Base-by-base conservation (phyloP, 306 rosid species). In the Castanea sativa region DNA sequence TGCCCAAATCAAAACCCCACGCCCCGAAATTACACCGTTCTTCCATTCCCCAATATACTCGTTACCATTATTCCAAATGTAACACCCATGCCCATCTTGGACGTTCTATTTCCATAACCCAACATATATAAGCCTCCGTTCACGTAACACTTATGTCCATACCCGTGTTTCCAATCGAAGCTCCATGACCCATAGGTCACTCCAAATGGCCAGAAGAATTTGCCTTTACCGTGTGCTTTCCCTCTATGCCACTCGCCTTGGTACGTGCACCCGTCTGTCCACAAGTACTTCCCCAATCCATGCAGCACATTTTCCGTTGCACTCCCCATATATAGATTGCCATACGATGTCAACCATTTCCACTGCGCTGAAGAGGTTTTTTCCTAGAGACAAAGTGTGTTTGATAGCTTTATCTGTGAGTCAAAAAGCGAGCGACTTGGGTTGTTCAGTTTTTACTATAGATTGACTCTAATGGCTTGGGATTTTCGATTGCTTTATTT, bases 251-350 rank as follows among this genome's bases (percentile, higher is more conserved):
- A 88, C 16, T 78, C 91, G 0, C 91, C 89, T 67, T 82, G 81
- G 60, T 88, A 88, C 84, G 83, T 85, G 77, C 91, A 85, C 4
- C 91, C 91, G 33, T 88, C 87, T 0, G 82, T 78, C 91, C 84
- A 88, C 1, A 85, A 76, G 41, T 88, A 88, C 33, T 80, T 88
- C 3, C 91, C 89, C 1, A 9, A 14, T n/a, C 89, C 87, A 78
- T 85, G 86, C 1, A 84, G 83, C 3, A 51, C 76, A 53, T 85
- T 85, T 1, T 80, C 80, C 12, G 57, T 30, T 4, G 83, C 6
- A 63, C 80, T 78, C 2, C 89, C 91, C 5, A 74, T 76, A 71
- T 88, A 88, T 14, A 85, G 52, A 79, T 88, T 87, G 3, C 89
- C 87, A 74, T 83, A 85, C 0, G 65, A 23, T 23, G 23, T 23